These are phyloP conservation scores for Saposhnikovia divaricata DNA, from an alignment of 129 eudicot genomes.

Conservation along the genomic window DNA sequence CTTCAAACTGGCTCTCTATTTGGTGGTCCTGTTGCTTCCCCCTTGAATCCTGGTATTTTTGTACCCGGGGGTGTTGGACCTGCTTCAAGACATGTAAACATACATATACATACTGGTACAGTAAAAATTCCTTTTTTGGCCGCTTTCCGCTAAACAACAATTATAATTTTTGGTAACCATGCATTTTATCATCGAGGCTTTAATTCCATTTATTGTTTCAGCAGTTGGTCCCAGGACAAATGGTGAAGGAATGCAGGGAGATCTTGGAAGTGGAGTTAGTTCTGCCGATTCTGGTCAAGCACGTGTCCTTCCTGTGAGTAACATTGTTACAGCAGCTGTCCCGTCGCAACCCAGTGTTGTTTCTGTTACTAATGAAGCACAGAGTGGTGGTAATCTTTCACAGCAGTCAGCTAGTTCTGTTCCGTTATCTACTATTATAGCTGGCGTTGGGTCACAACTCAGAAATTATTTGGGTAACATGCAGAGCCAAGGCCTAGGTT, in stretches of 20 bases:
- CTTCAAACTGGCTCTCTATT: slow-evolving; percentile 71
- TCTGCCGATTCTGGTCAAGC: slow-evolving; percentile 43
- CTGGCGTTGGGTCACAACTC: slow-evolving; percentile 39
- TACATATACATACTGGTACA: slow-evolving; percentile 86
- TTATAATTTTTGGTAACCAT: not conserved
- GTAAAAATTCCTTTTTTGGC: not conserved
- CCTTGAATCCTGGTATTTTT: slow-evolving; percentile 35
- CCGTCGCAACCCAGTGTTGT: slow-evolving; percentile 23
- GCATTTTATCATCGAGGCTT: slow-evolving; percentile 11
- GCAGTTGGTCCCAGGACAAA: slow-evolving; percentile 53
- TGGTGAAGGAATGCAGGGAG: slow-evolving; percentile 50
- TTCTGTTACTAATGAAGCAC: slow-evolving; percentile 23
- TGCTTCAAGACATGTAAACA: slow-evolving; percentile 73
- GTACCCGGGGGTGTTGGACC: slow-evolving; percentile 59
- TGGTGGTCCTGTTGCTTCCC: slow-evolving; percentile 33
- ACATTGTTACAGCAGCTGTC: slow-evolving; percentile 30
- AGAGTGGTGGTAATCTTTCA: slow-evolving; percentile 27
- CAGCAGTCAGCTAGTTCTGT: slow-evolving; percentile 20
- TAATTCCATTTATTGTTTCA: slow-evolving; percentile 24
- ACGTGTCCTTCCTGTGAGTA: slow-evolving; percentile 23
- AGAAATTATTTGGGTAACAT: slow-evolving; percentile 40
- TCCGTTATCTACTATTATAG: slow-evolving; percentile 20
- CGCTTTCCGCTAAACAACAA: not conserved
- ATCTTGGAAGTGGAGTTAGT: slow-evolving; percentile 21
- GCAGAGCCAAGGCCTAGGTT: slow-evolving; percentile 28